Evolutionary conservation across 805 yeast species (phyloP), one percentile per base, ranked within the genome.

Genomic region (Tetrapisispora fleetii): DNA sequence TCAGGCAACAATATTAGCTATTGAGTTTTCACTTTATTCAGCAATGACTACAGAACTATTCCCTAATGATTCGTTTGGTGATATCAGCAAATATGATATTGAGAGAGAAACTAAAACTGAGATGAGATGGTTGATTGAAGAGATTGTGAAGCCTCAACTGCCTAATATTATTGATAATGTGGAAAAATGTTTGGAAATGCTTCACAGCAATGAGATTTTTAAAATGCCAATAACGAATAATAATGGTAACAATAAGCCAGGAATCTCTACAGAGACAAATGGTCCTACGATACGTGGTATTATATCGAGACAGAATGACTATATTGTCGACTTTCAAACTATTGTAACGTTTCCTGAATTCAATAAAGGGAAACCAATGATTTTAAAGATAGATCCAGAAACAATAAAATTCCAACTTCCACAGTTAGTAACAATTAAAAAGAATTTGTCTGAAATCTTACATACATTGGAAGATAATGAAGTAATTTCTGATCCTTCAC

Each of bases 281-380:
- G 36, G 44, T 1, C 59, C 65, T 4, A 53, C 59, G 2, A 63
- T 82, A 16, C 80, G 81, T 51, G 91, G 91, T 0, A 70, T 79
- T 1, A 60, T 83, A 0, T 75, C 78, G 0, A 62, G 90, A 45
- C 73, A 71, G 47, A 81, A 82, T 7, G 71, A 75, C 13, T 73
- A 73, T 51, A 67, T 83, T 5, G 68, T 75, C 1, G 76, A 75
- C 30, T 60, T 82, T 51, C 72, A 71, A 40, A 60, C 76, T 13
- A 52, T 61, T 0, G 59, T 77, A 38, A 46, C 64, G 64, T 48
- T 59, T 59, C 53, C 73, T 65, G 49, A 57, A 56, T 45, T 60
- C 75, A 47, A 72, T 69, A 54, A 78, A 72, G 56, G 74, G 66
- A 48, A 60, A 59, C 53, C 64, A 59, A 50, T 67, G 68, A 52